A percentile compares a stretch with the other conserved stretches of the same genome.
Evolutionary conservation across 352 stramenopile genomes (phyloP).

Genomic region (Pythium folliculosum): DNA sequence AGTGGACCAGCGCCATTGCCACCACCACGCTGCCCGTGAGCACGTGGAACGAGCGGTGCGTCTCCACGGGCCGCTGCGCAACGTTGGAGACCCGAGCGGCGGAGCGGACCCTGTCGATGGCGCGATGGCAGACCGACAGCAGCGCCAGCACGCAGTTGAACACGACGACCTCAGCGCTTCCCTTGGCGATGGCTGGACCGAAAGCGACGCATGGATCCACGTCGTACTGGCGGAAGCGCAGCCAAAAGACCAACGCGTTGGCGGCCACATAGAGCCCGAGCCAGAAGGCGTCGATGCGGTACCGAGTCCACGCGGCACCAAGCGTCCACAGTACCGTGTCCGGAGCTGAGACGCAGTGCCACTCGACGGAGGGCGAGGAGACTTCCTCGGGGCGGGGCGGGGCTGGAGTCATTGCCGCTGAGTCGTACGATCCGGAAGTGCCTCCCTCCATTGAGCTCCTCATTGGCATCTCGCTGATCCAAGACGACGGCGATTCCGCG

Average conservation of each 20-base stretch:
- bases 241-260: slow-evolving; percentile 30
- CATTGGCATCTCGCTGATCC: too few species aligned
- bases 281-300: slow-evolving; percentile 28
- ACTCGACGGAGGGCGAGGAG: background rate
- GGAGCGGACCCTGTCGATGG: slow-evolving; percentile 26
- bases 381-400: too few species aligned
- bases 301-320: slow-evolving; percentile 18
- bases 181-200: slow-evolving; percentile 41
- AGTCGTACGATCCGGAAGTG: too few species aligned
- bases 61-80: slow-evolving; percentile 31
- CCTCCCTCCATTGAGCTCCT: too few species aligned
- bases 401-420: too few species aligned
- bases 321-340: background rate
- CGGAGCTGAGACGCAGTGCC: background rate
- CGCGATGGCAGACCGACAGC: slow-evolving; percentile 37
- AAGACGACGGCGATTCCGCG: too few species aligned
- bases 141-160: slow-evolving; percentile 41
- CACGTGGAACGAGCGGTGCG: slow-evolving; percentile 41
- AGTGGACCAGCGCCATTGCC: slow-evolving; percentile 35
- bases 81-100: background rate
- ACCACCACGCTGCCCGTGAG: slow-evolving; percentile 35
- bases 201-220: slow-evolving; percentile 30
- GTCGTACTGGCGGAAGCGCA: slow-evolving; percentile 33
- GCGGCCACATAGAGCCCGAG: slow-evolving; percentile 30
- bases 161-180: slow-evolving; percentile 41